phyloP scores from a whole-genome alignment of 2,329 filamentous ascomycete genomes.

The Cucurbitaria berberidis region DNA sequence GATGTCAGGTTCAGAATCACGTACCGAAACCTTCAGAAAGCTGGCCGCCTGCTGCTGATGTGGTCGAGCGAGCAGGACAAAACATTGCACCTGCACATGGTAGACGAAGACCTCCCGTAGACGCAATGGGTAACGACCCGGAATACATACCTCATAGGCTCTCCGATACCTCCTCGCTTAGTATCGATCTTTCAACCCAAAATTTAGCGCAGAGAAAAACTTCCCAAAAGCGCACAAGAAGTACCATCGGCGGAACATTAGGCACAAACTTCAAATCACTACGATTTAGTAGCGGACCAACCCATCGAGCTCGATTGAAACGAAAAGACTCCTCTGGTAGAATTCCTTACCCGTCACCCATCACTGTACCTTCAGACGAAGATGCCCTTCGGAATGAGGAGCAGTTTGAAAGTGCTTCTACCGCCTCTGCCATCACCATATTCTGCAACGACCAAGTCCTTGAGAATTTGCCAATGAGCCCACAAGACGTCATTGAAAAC shows the following conservation, averaged over 20 bases:
- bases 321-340: background rate
- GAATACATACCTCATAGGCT: too few relatives aligned
- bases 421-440: too few relatives aligned
- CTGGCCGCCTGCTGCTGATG: too few relatives aligned
- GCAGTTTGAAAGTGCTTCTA: background rate
- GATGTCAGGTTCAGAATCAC: too few relatives aligned
- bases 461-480: too few relatives aligned
- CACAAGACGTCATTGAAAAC: background rate
- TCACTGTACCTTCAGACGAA: background rate
- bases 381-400: background rate
- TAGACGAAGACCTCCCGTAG: too few relatives aligned
- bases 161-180: too few relatives aligned
- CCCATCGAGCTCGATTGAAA: background rate
- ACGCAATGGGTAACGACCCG: too few relatives aligned
- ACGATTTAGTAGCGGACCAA: background rate
- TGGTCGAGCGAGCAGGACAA: too few relatives aligned
- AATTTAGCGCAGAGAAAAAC: background rate
- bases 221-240: background rate
- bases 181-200: background rate
- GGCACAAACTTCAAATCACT: background rate
- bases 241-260: background rate
- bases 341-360: background rate
- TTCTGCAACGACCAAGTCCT: too few relatives aligned
- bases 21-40: too few relatives aligned
- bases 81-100: too few relatives aligned